phyloP scores from a whole-genome alignment of 305 asterid species.

The Fraxinus sp. region DNA sequence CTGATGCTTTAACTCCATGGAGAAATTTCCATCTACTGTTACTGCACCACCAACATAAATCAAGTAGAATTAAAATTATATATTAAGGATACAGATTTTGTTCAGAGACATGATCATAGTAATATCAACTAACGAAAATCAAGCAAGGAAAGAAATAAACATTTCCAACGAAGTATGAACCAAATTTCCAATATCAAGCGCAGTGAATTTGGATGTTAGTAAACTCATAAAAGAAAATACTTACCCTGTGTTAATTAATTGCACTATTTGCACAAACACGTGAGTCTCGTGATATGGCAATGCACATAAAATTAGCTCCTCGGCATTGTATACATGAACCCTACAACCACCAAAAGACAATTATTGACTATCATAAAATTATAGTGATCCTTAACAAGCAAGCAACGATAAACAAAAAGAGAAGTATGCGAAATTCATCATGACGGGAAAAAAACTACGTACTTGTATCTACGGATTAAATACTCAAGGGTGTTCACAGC shows the following conservation, averaged over 20 bases:
- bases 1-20: slow-evolving; percentile 77
- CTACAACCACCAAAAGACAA: slow-evolving; percentile 35
- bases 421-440: background rate
- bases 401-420: background rate
- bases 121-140: background rate
- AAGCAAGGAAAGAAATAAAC: background rate
- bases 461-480: slow-evolving; percentile 89
- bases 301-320: slow-evolving; percentile 77
- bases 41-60: slow-evolving; percentile 46
- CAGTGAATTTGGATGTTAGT: background rate
- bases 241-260: slow-evolving; percentile 71
- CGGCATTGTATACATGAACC: slow-evolving; percentile 69
- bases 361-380: background rate
- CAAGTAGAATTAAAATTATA: slow-evolving; percentile 15
- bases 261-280: slow-evolving; percentile 73
- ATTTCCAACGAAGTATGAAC: background rate
- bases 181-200: slow-evolving; percentile 5
- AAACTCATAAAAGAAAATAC: background rate
- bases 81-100: background rate
- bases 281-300: slow-evolving; percentile 90
- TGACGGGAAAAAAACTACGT: slow-evolving; percentile 11
- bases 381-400: slow-evolving; percentile 12
- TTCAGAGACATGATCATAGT: background rate
- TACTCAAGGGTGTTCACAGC: slow-evolving; percentile 78
- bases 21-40: slow-evolving; percentile 86